Conservation (phyloP, 768 basidiomycete genomes). For the Termitomyces sp. region DNA sequence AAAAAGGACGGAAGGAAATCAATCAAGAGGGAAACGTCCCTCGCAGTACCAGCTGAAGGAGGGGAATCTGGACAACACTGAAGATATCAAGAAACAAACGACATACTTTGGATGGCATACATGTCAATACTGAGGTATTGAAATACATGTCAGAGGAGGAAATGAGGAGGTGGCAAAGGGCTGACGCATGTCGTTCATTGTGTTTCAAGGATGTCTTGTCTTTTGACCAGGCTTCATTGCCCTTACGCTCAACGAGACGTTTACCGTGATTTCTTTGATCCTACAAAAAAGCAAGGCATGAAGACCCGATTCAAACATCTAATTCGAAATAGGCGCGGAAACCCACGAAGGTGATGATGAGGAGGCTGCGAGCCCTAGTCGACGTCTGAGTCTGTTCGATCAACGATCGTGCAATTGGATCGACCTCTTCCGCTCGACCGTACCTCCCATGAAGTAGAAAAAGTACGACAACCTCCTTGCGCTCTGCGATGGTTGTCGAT, state of each 20-base stretch:
- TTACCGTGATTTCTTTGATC: slow-evolving; percentile 47
- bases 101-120: slow-evolving; percentile 43
- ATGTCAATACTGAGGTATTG: slow-evolving; percentile 37
- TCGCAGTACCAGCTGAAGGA: slow-evolving; percentile 57
- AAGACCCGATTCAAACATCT: too few relatives aligned
- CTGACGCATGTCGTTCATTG: slow-evolving; percentile 42
- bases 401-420: slow-evolving; percentile 25
- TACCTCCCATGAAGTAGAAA: slow-evolving; percentile 44
- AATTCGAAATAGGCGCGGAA: neutral
- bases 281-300: slow-evolving; percentile 19
- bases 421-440: slow-evolving; percentile 27
- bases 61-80: neutral
- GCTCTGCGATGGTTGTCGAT: slow-evolving; percentile 6
- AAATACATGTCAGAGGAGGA: neutral
- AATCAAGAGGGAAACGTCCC: slow-evolving; percentile 77
- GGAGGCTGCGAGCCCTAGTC: slow-evolving; percentile 22
- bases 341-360: slow-evolving; percentile 38
- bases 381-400: slow-evolving; percentile 14
- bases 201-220: slow-evolving; percentile 18
- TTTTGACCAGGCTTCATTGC: slow-evolving; percentile 35
- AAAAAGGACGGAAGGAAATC: slow-evolving; percentile 75
- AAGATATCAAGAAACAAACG: neutral
- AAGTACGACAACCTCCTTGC: slow-evolving; percentile 27
- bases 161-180: slow-evolving; percentile 7
- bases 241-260: slow-evolving; percentile 28